phyloP scores from a whole-genome alignment of 1,139 yeast species.

The Hyphopichia khmerensis region DNA sequence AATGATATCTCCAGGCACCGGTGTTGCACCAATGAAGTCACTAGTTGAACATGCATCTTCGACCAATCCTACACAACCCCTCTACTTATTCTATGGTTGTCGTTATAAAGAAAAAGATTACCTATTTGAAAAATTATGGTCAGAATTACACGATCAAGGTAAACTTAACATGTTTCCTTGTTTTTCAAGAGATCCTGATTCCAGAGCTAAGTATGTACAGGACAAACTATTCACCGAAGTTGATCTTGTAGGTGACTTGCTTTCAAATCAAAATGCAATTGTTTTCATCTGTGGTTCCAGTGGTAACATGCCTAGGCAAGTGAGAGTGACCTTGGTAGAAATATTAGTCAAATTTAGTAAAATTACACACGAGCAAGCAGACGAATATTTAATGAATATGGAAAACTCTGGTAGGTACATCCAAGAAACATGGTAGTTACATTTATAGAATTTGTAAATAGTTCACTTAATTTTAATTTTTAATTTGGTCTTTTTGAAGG shows the following conservation, averaged over 20 bases:
- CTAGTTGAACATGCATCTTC: slow-evolving; percentile 40
- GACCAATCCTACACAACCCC: slow-evolving; percentile 14
- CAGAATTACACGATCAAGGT: slow-evolving; percentile 24
- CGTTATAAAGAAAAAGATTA: slow-evolving; percentile 67
- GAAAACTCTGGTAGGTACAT: slow-evolving; percentile 45
- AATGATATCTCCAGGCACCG: slow-evolving; percentile 88
- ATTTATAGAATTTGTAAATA: slow-evolving; percentile 2
- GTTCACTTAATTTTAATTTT: background rate
- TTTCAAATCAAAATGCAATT: slow-evolving; percentile 55
- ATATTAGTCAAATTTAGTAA: slow-evolving; percentile 47
- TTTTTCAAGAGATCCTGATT: slow-evolving; percentile 58
- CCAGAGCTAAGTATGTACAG: slow-evolving; percentile 64
- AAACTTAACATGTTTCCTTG: slow-evolving; percentile 48
- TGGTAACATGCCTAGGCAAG: slow-evolving; percentile 94
- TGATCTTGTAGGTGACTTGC: slow-evolving; percentile 46
- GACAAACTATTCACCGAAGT: slow-evolving; percentile 57
- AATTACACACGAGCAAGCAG: slow-evolving; percentile 46
- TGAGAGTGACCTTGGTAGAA: slow-evolving; percentile 70
- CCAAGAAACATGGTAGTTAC: slow-evolving; percentile 6
- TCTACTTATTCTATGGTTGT: slow-evolving; percentile 74
- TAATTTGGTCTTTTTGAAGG: too few relatives aligned
- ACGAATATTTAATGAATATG: slow-evolving; percentile 51
- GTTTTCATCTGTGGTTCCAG: slow-evolving; percentile 88
- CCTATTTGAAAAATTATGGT: slow-evolving; percentile 60
- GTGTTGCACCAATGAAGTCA: slow-evolving; percentile 85